Conservation (phyloP, 305 asterid genomes). For the Fraxinus latifolia region DNA sequence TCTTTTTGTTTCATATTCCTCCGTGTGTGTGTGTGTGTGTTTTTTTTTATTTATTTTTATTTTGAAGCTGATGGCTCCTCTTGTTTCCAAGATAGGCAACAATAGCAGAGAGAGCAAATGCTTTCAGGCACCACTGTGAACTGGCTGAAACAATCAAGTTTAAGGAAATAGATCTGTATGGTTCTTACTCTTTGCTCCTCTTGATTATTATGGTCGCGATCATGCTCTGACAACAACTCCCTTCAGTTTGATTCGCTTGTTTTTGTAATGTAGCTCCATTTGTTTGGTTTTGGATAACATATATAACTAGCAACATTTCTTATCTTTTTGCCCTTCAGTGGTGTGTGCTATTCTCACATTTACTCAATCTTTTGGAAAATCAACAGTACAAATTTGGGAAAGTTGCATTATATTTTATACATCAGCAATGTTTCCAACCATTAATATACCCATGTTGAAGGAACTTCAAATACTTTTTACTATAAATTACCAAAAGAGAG, state of each 20-base stretch:
- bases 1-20: neutral
- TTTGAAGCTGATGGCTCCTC: conserved; percentile 16
- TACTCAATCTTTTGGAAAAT: neutral
- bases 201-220: conserved; percentile 9
- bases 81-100: conserved; percentile 64
- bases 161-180: conserved; percentile 98
- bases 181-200: conserved; percentile 13
- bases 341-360: neutral
- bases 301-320: neutral
- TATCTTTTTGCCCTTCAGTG: neutral
- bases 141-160: conserved; percentile 62
- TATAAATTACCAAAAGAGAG: neutral
- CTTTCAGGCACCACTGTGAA: conserved; percentile 17
- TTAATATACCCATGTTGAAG: neutral
- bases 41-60: neutral
- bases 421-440: neutral
- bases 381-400: neutral
- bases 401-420: neutral
- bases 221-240: neutral
- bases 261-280: neutral
- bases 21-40: no score
- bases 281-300: conserved; percentile 16
- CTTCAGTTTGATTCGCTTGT: neutral
- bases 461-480: neutral
- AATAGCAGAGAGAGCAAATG: conserved; percentile 79